Base-by-base conservation (phyloP, 1,284 basidiomycete genomes). In the Exobasidium rhododendri region DNA sequence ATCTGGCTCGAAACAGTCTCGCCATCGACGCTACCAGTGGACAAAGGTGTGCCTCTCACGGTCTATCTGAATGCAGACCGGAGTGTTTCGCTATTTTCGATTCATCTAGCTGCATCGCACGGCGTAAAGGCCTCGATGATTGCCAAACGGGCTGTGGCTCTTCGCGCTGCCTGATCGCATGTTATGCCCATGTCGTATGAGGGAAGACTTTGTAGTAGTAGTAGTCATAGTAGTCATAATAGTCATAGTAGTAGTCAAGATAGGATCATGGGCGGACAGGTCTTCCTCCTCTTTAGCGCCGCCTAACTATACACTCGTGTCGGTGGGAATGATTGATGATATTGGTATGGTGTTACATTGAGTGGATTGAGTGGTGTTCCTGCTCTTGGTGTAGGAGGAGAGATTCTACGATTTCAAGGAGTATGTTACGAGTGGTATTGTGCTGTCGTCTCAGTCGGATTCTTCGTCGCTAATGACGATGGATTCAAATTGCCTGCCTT, bases 11-110 rank as follows among this genome's bases (percentile, higher is more conserved):
- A 49, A 14, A 32, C 20, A 4, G 59, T 50, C 13, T 14, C 17
- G 30, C 17, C 28, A 28, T 2, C 28, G 35, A 24, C 2, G 43
- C 13, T 29, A 22, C 2, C 24, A 50, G 40, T 47, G 11, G 20
- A 58, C 20, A 45, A 52, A 13, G 40, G 43, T 35, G 65, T 70
- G 43, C 90, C 89, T 70, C 81, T 97, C 24, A 92, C 93, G 0
- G 89, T 97, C 40, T 97, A 96, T 80, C 85, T 96, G 77, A 94
- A 97, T 81, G 85, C 85, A 65, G 93, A 96, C 80, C 86, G 93
- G 45, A 89, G 87, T 74, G 89, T 92, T 74, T 89, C 94, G 47
- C 82, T 97, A 70, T 96, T 96, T 82, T 90, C 89, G 0, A 86
- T 91, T 43, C 85, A 89, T 70, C 80, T 93, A 62, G 87, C 89